Percentiles rank a stretch among this genome's conserved stretches.
phyloP scores from a whole-genome alignment of 108 stramenopile genomes.

The Cafeteria roenbergensis region DNA sequence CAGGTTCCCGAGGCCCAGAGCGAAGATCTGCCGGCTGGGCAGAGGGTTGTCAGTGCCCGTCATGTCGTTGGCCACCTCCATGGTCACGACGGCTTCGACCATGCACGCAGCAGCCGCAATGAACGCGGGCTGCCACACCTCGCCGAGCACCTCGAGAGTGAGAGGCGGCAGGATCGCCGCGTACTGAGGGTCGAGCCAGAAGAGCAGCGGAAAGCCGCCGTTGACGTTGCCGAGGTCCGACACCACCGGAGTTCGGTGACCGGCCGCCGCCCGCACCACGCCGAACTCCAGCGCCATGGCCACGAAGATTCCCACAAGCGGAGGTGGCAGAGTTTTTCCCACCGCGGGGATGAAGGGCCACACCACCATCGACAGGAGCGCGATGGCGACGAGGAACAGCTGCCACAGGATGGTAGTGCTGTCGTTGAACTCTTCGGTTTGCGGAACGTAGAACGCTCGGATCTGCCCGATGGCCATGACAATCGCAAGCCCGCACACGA shows the following conservation, averaged over 20 bases:
- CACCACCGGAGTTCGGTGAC: slow-evolving; percentile 23
- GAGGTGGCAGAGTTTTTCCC: slow-evolving; percentile 11
- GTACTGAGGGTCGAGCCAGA: slow-evolving; percentile 23
- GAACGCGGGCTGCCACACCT: slow-evolving; percentile 12
- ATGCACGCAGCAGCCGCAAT: slow-evolving; percentile 25
- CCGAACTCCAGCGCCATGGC: slow-evolving; percentile 27
- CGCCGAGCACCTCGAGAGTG: neutral
- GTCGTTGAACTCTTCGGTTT: neutral
- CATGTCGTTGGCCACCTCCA: slow-evolving; percentile 31
- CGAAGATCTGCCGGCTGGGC: slow-evolving; percentile 15
- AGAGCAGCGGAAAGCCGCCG: slow-evolving; percentile 16
- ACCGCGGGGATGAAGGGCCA: neutral
- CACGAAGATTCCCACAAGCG: slow-evolving; percentile 24
- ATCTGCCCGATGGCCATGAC: slow-evolving; percentile 74
- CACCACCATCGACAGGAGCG: neutral
- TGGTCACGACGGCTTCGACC: slow-evolving; percentile 33
- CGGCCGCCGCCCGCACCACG: slow-evolving; percentile 25
- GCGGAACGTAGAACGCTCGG: slow-evolving; percentile 43
- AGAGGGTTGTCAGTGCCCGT: slow-evolving; percentile 16
- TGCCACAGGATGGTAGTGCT: neutral
- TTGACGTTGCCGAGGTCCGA: slow-evolving; percentile 21
- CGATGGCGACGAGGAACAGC: neutral
- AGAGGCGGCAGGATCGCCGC: slow-evolving; percentile 16
- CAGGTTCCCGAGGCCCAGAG: slow-evolving; percentile 28
- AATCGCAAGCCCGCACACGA: slow-evolving; percentile 72